Base-by-base conservation (phyloP, 352 stramenopile species). In the Phytophthora hybrid region DNA sequence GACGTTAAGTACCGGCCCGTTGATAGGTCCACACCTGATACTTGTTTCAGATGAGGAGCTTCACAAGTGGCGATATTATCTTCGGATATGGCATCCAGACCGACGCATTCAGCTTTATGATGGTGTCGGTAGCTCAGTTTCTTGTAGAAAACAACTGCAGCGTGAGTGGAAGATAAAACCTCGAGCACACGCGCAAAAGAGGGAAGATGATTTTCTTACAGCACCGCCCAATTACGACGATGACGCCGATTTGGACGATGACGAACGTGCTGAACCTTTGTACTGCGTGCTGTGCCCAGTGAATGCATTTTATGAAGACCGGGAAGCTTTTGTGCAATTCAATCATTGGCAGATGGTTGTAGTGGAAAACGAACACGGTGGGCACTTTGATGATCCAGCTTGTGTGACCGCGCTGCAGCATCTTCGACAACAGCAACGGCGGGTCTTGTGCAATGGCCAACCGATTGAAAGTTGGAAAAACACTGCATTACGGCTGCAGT, bases 61-160 rank as follows among this genome's bases (percentile, higher is more conserved):
- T 32, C 87, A 93, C 71, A 95, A 95, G 59, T 97, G 91, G 91
- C 78, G 79, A 32, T 87, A 89, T 67, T 85, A 87, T 55, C 66
- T 97, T 54, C 83, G 82, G 19, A 63, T 84, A 59, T 92, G 83
- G 76, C 79, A 93, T 46, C 65, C 68, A 3, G 66, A 84, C 23
- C 72, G 78, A 41, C 79, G 83, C 54, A 77, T 95, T 44, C 88
- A 95, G 71, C 47, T 94, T 31, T 94, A 94, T 63, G 68, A 79
- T 34, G 59, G 72, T 23, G 49, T 32, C 31, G 66, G 51, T 16
- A 76, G 79, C 11, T 68, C 78, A 5, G 31, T 57, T 46, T 63
- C 56, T 16, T 73, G 86, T 60, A 89, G 83, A 64, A 69, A 75
- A 54, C 64, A 77, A 47, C 71, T 88, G 52, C 87, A 86, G 51